Percentiles rank a stretch among this genome's conserved stretches.
phyloP scores from a whole-genome alignment of 2,329 filamentous ascomycete species.

The Cordyceps farinosa region DNA sequence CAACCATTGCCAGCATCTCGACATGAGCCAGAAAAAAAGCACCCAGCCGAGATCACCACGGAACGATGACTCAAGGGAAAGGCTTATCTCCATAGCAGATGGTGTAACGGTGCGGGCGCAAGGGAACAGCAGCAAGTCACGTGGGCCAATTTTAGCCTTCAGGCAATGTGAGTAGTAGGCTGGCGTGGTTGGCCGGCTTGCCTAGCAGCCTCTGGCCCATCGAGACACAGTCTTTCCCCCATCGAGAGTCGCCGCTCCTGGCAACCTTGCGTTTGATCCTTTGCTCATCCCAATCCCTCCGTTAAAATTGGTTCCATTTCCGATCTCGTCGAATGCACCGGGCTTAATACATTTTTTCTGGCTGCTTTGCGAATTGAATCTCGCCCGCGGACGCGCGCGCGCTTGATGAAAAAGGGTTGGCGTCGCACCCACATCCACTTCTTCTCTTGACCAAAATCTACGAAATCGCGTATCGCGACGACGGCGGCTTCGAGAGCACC shows the following conservation, averaged over 20 bases:
- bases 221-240: constrained; percentile 36
- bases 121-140: constrained; percentile 26
- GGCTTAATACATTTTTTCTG: not conserved
- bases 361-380: constrained; percentile 14
- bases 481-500: not conserved
- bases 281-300: constrained; percentile 19
- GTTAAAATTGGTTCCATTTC: constrained; percentile 23
- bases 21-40: not conserved
- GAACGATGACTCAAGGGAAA: not conserved
- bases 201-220: constrained; percentile 28
- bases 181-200: constrained; percentile 25
- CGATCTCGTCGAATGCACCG: constrained; percentile 27
- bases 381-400: constrained; percentile 23
- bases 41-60: not conserved
- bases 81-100: not conserved
- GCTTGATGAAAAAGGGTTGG: constrained; percentile 36
- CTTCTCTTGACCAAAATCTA: constrained; percentile 24
- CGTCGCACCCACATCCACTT: constrained; percentile 36
- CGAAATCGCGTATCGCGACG: constrained; percentile 39
- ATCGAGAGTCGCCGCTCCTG: constrained; percentile 22
- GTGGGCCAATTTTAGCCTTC: constrained; percentile 31
- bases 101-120: constrained; percentile 3
- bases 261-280: constrained; percentile 10
- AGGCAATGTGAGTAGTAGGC: not conserved
- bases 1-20: not conserved